Base-by-base conservation (phyloP, 177 flowering plant species). In the Vitis hybrid region DNA sequence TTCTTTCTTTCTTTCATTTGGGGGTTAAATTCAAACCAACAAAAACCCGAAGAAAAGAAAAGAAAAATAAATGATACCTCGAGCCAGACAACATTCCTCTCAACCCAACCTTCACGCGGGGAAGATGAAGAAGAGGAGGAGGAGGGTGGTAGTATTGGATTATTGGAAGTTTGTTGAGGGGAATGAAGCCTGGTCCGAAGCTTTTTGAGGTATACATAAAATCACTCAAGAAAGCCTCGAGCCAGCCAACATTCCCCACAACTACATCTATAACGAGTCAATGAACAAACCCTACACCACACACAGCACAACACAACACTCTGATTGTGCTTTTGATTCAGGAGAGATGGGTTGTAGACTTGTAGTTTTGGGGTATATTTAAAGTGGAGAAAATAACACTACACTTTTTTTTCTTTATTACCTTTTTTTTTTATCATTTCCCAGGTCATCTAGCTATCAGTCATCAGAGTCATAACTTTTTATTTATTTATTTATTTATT, bases 241-340 rank as follows among this genome's bases (percentile, higher is more conserved):
- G 84, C 88, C 92, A 88, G 88, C 83, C 92, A 86, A 84, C 92
- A 87, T 84, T 83, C 89, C 87, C 82, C 85, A 68, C 87, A 84
- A 83, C 48, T 51, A 20, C 62, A 59, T 18, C 50, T 2, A 10
- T 12, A 4, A 10, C 3, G 26, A 61, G 45, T 34, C 45, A 34
- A 34, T 34, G 7, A 34, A 34, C 3, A 53, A 53, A 53, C 56
- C 56, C 56, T 14, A 53, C 56, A 53, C 16, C 26, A 26, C 26
- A 2, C 26, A 26, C 26, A 26, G 0, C 26, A 26, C 26, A 26
- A 26, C 26, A 26, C 26, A 26, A 2, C 26, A 39, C 51, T 50
- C 59, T 61, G 55, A 34, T 26, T 45, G 12, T 49, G 31, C 60
- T 56, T 20, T 60, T 50, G 67, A 62, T 70, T 52, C 67, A 58